Evolutionary conservation across 192 early-diverging fungal species (phyloP).

Genomic region (Linnemannia elongata): DNA sequence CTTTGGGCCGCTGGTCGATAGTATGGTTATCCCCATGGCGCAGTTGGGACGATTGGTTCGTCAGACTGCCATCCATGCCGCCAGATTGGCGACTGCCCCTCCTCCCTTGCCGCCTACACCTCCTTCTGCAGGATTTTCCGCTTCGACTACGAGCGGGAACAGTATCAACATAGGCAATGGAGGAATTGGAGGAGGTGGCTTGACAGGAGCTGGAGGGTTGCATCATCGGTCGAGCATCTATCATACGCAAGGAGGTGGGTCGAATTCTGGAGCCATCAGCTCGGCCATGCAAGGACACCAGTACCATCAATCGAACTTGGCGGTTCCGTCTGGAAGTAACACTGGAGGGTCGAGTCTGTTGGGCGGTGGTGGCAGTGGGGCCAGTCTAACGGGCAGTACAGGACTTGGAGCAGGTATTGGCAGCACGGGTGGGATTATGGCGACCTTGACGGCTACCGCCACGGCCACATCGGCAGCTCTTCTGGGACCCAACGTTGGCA

Average conservation of each 20-base stretch:
- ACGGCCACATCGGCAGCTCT: neutral
- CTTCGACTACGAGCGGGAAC: neutral
- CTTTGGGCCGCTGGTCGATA: constrained; percentile 90
- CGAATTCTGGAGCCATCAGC: constrained; percentile 11
- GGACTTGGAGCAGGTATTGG: constrained; percentile 2
- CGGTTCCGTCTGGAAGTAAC: neutral
- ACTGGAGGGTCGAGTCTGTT: neutral
- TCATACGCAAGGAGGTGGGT: constrained; percentile 12
- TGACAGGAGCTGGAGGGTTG: neutral
- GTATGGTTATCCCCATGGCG: constrained; percentile 81
- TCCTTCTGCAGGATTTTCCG: constrained; percentile 12
- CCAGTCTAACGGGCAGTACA: neutral
- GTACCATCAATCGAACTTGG: constrained; percentile 24
- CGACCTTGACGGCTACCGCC: neutral
- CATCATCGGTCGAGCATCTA: constrained; percentile 4
- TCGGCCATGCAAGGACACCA: constrained; percentile 40
- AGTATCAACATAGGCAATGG: neutral
- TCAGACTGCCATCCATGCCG: constrained; percentile 85
- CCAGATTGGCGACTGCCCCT: constrained; percentile 43
- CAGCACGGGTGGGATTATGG: neutral
- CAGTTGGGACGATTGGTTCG: constrained; percentile 84
- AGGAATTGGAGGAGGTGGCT: neutral
- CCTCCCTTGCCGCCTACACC: constrained; percentile 52
- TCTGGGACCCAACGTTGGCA: constrained; percentile 25
- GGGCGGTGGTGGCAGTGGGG: neutral